Evolutionary conservation across 164 flowering plant genomes (phyloP).

Genomic region (Hamamelis virginiana): DNA sequence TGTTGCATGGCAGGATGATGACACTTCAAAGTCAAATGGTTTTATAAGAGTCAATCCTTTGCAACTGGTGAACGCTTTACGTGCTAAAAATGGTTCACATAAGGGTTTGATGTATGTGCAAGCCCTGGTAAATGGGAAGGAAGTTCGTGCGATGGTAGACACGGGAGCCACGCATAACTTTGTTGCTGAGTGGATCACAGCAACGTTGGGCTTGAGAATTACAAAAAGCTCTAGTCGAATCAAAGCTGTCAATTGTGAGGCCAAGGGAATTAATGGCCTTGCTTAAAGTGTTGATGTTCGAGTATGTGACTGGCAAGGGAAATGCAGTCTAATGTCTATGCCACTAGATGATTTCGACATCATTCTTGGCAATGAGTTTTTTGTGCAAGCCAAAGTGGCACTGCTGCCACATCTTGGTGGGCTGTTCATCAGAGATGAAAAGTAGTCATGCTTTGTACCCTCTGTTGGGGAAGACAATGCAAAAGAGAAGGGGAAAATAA

Average conservation of each 20-base stretch:
- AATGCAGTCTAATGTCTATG: background rate
- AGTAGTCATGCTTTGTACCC: background rate
- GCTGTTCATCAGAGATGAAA: background rate
- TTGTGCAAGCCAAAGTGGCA: background rate
- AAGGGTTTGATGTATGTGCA: slow-evolving; percentile 3
- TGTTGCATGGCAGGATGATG: background rate
- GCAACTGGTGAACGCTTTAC: background rate
- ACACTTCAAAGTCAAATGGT: background rate
- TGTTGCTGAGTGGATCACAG: background rate
- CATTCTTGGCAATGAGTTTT: slow-evolving; percentile 11
- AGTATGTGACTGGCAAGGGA: slow-evolving; percentile 4
- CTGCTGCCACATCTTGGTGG: slow-evolving; percentile 11
- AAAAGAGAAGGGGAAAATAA: background rate
- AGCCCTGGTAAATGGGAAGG: background rate
- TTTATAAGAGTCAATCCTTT: background rate
- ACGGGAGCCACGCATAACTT: slow-evolving; percentile 13
- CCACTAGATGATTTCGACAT: slow-evolving; percentile 18
- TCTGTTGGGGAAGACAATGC: background rate
- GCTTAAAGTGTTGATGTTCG: background rate
- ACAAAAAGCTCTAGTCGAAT: background rate
- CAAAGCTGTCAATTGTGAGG: background rate
- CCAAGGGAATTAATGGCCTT: background rate
- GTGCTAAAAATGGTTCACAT: background rate
- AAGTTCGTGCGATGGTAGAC: slow-evolving; percentile 1
- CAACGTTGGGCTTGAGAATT: background rate